Evolutionary conservation across 306 rosid genomes (phyloP), one percentile per base, ranked within the genome.

Genomic region (Acacia melanoxylon): DNA sequence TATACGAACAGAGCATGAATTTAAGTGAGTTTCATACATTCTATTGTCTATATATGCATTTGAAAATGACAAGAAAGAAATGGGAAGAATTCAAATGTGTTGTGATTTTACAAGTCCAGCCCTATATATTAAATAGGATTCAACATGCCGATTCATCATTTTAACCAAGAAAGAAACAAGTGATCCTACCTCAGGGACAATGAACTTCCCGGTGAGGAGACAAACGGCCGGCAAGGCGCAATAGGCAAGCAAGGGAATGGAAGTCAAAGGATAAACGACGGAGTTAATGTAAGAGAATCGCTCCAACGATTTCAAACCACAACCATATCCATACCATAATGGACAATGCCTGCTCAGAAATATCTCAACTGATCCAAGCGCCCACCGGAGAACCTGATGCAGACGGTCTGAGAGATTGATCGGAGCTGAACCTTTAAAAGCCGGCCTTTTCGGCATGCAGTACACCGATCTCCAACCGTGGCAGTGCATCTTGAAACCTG

Each of bases 381-480:
- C 98, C 98, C 98, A 94, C 1, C 98, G 94, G 51, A 94, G 98
- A 56, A 94, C 98, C 82, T 94, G 98, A 84, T 94, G 94, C 51
- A 94, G 79, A 85, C 98, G 93, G 84, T 94, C 98, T 0, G 98
- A 91, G 75, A 94, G 89, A 70, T 94, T 94, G 75, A 92, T 94
- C 46, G 98, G 98, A 85, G 98, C 98, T 7, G 98, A 94, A 82
- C 98, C 98, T 87, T 94, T 92, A 73, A 94, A 94, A 61, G 98
- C 98, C 68, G 98, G 90, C 80, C 94, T 86, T 84, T 90, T 92
- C 3, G 98, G 98, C 66, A 94, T 92, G 88, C 98, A 94, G 83
- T 94, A 94, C 76, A 94, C 97, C 4, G 98, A 94, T 85, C 97
- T 84, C 98, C 98, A 94, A 71, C 98, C 98, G 71, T 92, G 98